These are phyloP conservation scores for Xylaria castorea DNA, from an alignment of 495 filamentous ascomycete genomes.

Conservation along the genomic window DNA sequence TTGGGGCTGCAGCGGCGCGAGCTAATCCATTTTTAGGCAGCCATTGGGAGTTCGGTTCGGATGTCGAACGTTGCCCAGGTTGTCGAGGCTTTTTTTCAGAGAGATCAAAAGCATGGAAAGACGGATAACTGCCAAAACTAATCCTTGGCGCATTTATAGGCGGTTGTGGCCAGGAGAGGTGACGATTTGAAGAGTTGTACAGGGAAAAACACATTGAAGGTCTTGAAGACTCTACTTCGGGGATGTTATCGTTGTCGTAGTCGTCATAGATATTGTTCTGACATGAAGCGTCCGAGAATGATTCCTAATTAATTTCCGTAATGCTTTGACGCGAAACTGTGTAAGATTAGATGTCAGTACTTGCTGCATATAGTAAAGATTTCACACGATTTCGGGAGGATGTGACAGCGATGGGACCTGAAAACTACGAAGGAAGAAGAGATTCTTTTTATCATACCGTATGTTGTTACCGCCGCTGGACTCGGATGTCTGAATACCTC, in stretches of 20 bases:
- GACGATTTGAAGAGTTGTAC: neutral
- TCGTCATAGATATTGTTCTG: neutral
- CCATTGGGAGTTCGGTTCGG: slow-evolving; percentile 30
- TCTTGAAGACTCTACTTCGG: neutral
- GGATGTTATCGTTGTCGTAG: neutral
- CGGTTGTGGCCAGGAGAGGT: slow-evolving; percentile 19
- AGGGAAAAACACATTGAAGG: neutral
- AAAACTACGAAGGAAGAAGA: neutral
- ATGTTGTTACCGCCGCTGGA: slow-evolving; percentile 31
- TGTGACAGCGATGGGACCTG: neutral
- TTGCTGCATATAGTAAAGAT: neutral
- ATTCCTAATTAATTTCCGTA: slow-evolving; percentile 41
- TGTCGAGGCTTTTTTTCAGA: neutral
- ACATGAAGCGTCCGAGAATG: neutral
- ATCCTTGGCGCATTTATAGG: neutral
- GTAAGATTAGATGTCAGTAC: neutral
- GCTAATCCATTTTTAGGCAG: slow-evolving; percentile 9
- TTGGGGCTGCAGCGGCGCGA: slow-evolving; percentile 19
- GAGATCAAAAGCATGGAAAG: slow-evolving; percentile 1
- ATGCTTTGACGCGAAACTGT: slow-evolving; percentile 40
- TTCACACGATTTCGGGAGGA: neutral
- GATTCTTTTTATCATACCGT: slow-evolving; percentile 23
- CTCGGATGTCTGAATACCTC: slow-evolving; percentile 9
- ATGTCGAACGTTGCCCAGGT: slow-evolving; percentile 30
- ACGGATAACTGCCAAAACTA: slow-evolving; percentile 14